Conservation (phyloP, 2,329 filamentous ascomycete genomes). For the Trichoderma oligosporum region DNA sequence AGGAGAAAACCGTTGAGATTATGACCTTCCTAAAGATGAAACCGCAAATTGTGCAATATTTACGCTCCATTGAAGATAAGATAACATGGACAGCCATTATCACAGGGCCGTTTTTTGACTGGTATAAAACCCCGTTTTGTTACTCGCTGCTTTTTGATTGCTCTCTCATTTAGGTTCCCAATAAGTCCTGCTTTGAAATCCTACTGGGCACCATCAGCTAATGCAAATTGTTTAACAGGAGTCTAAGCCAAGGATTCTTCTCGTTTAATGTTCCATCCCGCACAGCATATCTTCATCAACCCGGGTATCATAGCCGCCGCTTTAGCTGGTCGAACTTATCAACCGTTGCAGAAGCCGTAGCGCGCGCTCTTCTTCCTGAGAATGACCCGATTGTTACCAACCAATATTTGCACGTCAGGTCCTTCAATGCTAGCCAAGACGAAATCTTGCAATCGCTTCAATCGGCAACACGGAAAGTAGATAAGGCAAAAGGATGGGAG, state of each 20-base stretch:
- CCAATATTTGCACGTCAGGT: neutral
- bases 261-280: neutral
- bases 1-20: neutral
- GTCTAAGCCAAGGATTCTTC: constrained; percentile 4
- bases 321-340: constrained; percentile 1
- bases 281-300: neutral
- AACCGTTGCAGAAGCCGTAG: neutral
- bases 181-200: no score
- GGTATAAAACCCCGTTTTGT: neutral
- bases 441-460: neutral
- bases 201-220: neutral
- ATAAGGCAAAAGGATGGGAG: neutral
- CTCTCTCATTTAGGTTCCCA: no score
- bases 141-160: no score
- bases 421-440: constrained; percentile 9
- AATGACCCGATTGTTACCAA: neutral
- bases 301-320: neutral
- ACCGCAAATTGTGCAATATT: neutral
- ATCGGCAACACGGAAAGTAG: neutral
- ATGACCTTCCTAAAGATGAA: neutral
- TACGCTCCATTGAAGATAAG: neutral
- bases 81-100: neutral
- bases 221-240: neutral
- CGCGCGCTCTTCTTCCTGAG: neutral
- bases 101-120: neutral